A percentile compares a stretch with the other conserved stretches of the same genome.
Evolutionary conservation across 2,329 filamentous ascomycete species (phyloP).

Genomic region (Penicillium sp.): DNA sequence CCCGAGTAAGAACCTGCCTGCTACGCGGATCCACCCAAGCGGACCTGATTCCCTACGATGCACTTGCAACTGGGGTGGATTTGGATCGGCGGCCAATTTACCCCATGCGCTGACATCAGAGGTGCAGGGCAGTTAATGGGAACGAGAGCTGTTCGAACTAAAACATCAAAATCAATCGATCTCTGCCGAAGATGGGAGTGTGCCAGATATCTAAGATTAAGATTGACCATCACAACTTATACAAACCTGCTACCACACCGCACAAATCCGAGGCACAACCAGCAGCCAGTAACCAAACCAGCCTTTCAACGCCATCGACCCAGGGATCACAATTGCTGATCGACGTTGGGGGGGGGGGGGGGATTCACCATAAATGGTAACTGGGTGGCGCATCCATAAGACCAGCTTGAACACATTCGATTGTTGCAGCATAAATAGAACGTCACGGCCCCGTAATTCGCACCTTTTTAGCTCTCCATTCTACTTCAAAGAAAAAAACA

Average conservation of each 20-base stretch:
- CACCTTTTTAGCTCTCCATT: too few relatives aligned
- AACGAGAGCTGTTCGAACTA: too few relatives aligned
- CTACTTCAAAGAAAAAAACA: not conserved
- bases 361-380: too few relatives aligned
- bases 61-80: not conserved
- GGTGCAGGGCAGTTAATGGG: not conserved
- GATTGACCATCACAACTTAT: not conserved
- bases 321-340: not conserved
- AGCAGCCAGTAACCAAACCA: too few relatives aligned
- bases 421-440: conserved; percentile 2
- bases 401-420: not conserved
- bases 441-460: not conserved
- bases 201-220: not conserved
- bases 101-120: conserved; percentile 1
- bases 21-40: not conserved
- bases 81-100: not conserved
- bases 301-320: not conserved
- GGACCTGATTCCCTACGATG: not conserved
- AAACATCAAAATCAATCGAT: not conserved
- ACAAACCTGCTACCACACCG: not conserved
- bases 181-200: too few relatives aligned
- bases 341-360: too few relatives aligned
- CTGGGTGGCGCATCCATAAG: not conserved
- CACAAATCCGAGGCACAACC: not conserved
- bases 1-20: not conserved